phyloP scores from a whole-genome alignment of 768 basidiomycete species.

The Scleroderma citrinum region DNA sequence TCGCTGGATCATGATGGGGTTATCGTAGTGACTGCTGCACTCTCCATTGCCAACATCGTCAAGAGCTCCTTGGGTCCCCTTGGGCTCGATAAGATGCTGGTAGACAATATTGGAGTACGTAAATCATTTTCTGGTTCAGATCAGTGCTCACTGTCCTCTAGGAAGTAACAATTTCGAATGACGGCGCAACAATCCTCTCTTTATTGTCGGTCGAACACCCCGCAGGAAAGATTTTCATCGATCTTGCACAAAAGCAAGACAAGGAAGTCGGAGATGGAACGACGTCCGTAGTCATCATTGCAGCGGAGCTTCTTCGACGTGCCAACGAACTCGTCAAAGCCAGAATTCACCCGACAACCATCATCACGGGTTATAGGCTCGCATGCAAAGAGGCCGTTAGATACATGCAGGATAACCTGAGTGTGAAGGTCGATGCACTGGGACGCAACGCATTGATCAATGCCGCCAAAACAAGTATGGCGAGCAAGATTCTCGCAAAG shows the following conservation, averaged over 20 bases:
- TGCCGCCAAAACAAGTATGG: constrained; percentile 97
- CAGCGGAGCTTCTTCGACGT: constrained; percentile 92
- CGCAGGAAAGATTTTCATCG: constrained; percentile 94
- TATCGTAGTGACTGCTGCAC: constrained; percentile 80
- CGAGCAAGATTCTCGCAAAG: constrained; percentile 97
- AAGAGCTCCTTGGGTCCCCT: constrained; percentile 95
- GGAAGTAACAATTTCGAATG: constrained; percentile 99
- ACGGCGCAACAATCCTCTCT: constrained; percentile 97
- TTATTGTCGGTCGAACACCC: constrained; percentile 94
- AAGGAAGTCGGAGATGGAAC: constrained; percentile 99
- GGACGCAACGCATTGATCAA: constrained; percentile 91
- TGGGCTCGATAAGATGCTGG: constrained; percentile 95
- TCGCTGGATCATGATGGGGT: neutral
- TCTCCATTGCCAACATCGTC: constrained; percentile 95
- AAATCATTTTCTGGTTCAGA: neutral
- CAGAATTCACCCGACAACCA: constrained; percentile 98
- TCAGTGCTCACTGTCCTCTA: constrained; percentile 28
- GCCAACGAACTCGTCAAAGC: constrained; percentile 98
- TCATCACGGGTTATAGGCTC: constrained; percentile 96
- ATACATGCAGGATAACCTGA: constrained; percentile 96
- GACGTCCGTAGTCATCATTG: constrained; percentile 96
- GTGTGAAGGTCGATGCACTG: constrained; percentile 89
- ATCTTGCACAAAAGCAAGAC: constrained; percentile 98
- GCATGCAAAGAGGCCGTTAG: constrained; percentile 97
- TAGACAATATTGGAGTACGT: constrained; percentile 93